These are phyloP conservation scores for Penicillium canescens DNA, from an alignment of 495 filamentous ascomycete genomes.

Conservation along the genomic window DNA sequence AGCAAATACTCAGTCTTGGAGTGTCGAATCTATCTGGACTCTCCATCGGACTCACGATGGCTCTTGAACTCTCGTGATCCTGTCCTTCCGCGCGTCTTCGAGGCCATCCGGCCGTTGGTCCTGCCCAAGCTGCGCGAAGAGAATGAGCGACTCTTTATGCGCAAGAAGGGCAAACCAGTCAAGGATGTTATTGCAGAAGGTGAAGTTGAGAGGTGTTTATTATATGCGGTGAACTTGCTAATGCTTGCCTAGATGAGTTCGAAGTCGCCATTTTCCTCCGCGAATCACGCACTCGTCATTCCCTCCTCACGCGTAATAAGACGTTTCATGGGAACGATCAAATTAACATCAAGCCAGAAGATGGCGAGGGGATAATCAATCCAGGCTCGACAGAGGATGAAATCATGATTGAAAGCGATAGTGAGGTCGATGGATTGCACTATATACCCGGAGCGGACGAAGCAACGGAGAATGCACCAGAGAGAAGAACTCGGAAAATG, in stretches of 20 bases:
- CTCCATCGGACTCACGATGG: slow-evolving; percentile 82
- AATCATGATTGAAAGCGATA: slow-evolving; percentile 46
- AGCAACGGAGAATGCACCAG: background rate
- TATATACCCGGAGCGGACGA: slow-evolving; percentile 38
- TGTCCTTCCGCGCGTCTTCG: slow-evolving; percentile 77
- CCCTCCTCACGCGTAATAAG: slow-evolving; percentile 83
- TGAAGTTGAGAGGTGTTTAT: slow-evolving; percentile 30
- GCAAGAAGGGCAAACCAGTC: slow-evolving; percentile 70
- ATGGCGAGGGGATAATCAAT: slow-evolving; percentile 54
- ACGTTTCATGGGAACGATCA: slow-evolving; percentile 52
- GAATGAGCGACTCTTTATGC: slow-evolving; percentile 58
- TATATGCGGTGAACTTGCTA: background rate
- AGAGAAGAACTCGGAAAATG: slow-evolving; percentile 16
- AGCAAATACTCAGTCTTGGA: slow-evolving; percentile 90
- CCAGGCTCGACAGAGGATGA: slow-evolving; percentile 39
- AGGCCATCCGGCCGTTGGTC: slow-evolving; percentile 78
- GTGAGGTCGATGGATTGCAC: slow-evolving; percentile 34
- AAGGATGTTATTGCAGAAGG: slow-evolving; percentile 88
- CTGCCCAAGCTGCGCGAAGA: slow-evolving; percentile 90
- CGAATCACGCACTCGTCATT: slow-evolving; percentile 83
- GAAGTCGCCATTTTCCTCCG: slow-evolving; percentile 93
- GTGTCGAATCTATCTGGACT: slow-evolving; percentile 92
- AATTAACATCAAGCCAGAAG: slow-evolving; percentile 53
- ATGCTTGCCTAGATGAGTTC: slow-evolving; percentile 72
- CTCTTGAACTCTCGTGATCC: slow-evolving; percentile 68